These are phyloP conservation scores for Heliosperma pusillum DNA, from an alignment of 148 eudicot genomes.

Conservation along the genomic window DNA sequence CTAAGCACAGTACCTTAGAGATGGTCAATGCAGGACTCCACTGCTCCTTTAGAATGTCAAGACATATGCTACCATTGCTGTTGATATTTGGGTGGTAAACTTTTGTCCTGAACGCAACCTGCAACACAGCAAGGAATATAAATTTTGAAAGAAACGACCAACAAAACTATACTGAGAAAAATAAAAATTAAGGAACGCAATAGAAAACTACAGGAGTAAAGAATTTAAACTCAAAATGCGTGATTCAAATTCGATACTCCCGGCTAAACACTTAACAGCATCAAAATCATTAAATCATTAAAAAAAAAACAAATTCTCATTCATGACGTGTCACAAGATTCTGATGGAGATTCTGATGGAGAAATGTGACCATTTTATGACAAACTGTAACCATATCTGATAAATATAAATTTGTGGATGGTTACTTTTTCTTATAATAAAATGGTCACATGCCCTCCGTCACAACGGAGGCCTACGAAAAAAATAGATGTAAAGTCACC, in stretches of 20 bases:
- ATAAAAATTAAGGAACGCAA: neutral
- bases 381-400: no score
- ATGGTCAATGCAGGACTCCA: conserved; percentile 78
- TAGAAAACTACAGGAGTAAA: neutral
- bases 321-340: no score
- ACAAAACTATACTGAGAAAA: neutral
- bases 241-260: neutral
- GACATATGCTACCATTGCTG: conserved; percentile 74
- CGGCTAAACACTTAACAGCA: neutral
- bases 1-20: conserved; percentile 40
- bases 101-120: conserved; percentile 73
- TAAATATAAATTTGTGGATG: no score
- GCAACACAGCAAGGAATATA: conserved; percentile 12
- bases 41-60: conserved; percentile 65
- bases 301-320: no score
- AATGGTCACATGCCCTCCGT: no score
- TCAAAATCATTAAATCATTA: neutral
- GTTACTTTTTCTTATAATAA: no score
- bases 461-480: no score
- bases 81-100: conserved; percentile 70
- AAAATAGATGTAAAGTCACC: neutral
- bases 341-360: no score
- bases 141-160: neutral
- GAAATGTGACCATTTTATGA: no score
- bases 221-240: neutral